Conservation (phyloP, 1,284 basidiomycete genomes). For the Ceratobasidium sp. region DNA sequence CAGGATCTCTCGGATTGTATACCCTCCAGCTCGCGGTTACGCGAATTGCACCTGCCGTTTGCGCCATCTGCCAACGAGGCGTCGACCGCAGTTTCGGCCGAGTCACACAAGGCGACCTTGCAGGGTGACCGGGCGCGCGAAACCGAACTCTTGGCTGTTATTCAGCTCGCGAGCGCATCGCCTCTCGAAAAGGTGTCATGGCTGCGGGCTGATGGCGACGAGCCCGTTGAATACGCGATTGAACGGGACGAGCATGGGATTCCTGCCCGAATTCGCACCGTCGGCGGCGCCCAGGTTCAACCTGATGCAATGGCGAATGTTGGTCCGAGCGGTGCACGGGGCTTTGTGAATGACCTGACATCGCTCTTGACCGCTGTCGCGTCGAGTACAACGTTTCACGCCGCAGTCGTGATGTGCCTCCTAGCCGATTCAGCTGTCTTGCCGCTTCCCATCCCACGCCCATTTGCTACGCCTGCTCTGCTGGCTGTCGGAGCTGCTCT, state of each 20-base stretch:
- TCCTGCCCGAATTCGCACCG: slow-evolving; percentile 9
- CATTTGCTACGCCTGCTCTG: slow-evolving; percentile 26
- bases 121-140: slow-evolving; percentile 12
- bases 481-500: slow-evolving; percentile 31
- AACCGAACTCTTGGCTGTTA: slow-evolving; percentile 23
- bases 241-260: slow-evolving; percentile 29
- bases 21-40: slow-evolving; percentile 24
- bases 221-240: slow-evolving; percentile 28
- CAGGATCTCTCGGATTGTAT: slow-evolving; percentile 34
- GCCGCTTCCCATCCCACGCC: slow-evolving; percentile 10
- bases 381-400: slow-evolving; percentile 30
- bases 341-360: background rate
- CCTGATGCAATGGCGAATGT: background rate
- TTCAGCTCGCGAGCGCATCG: slow-evolving; percentile 36
- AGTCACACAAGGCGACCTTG: slow-evolving; percentile 29
- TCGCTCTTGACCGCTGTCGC: slow-evolving; percentile 28
- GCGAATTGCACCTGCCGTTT: slow-evolving; percentile 28
- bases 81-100: background rate
- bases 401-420: slow-evolving; percentile 32
- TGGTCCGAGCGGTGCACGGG: background rate
- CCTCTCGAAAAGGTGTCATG: slow-evolving; percentile 36
- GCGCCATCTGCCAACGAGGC: slow-evolving; percentile 10
- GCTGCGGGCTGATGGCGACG: slow-evolving; percentile 34
- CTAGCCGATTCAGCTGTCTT: slow-evolving; percentile 23
- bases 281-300: slow-evolving; percentile 10